These are phyloP conservation scores for Metschnikowia santaceciliae DNA, from an alignment of 805 yeast genomes.

Conservation along the genomic window DNA sequence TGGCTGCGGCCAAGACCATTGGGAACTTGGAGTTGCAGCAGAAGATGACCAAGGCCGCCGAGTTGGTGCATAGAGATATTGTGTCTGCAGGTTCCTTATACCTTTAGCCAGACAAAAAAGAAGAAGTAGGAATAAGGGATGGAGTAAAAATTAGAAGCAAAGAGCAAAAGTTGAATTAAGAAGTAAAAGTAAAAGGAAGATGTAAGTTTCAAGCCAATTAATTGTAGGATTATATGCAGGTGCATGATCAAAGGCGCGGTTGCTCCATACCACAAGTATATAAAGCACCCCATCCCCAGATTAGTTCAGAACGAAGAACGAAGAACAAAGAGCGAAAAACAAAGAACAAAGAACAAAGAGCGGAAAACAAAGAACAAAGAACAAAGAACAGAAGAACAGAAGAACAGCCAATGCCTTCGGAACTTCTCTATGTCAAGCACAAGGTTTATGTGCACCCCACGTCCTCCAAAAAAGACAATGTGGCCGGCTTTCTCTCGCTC, in stretches of 20 bases:
- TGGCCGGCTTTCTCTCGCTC: conserved; percentile 72
- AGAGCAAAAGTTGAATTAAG: too few species aligned
- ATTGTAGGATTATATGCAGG: not conserved
- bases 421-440: conserved; percentile 53
- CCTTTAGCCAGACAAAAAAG: too few species aligned
- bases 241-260: not conserved
- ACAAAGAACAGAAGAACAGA: too few species aligned
- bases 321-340: not conserved
- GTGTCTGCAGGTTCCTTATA: conserved; percentile 96
- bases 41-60: conserved; percentile 84
- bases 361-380: not conserved
- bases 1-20: conserved; percentile 87
- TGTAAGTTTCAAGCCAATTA: too few species aligned
- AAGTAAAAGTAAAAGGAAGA: too few species aligned
- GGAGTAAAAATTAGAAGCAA: too few species aligned
- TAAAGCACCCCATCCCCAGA: not conserved
- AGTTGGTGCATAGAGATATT: conserved; percentile 88
- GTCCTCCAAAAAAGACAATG: conserved; percentile 64
- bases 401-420: too few species aligned
- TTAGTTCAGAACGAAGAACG: not conserved
- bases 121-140: too few species aligned
- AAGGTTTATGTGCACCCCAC: conserved; percentile 86
- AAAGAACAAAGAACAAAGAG: too few species aligned
- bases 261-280: not conserved
- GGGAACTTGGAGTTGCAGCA: conserved; percentile 84